Conservation (phyloP, 139 green algal genomes). For the Spirogloea muscicola region DNA sequence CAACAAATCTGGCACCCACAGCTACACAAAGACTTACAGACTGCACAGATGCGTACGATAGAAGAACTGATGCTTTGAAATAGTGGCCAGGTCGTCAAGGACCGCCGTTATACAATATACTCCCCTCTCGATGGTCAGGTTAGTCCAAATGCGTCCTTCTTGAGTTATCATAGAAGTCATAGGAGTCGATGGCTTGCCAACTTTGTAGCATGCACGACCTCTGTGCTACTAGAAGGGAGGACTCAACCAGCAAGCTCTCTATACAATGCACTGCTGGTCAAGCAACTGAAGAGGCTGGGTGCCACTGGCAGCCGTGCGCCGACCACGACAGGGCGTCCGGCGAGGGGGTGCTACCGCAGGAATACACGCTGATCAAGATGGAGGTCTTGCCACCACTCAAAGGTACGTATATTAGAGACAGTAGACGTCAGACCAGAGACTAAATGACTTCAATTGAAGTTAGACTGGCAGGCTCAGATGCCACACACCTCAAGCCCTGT, state of each 20-base stretch:
- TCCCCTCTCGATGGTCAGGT: constrained; percentile 88
- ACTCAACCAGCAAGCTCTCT: no score
- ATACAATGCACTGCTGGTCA: no score
- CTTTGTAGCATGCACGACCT: no score
- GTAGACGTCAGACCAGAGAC: not conserved
- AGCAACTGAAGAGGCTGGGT: no score
- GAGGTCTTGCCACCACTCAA: constrained; percentile 61
- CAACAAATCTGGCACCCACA: no score
- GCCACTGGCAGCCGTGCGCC: constrained; percentile 82
- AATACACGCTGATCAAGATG: constrained; percentile 99
- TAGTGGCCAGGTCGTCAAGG: constrained; percentile 74
- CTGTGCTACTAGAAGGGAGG: no score
- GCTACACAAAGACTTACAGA: no score
- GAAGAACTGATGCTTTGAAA: no score
- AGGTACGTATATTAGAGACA: constrained; percentile 45
- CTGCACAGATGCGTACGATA: no score
- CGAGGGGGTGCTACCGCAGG: constrained; percentile 89
- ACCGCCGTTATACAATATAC: constrained; percentile 87
- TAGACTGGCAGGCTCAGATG: not conserved
- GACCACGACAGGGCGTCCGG: constrained; percentile 81
- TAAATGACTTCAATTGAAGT: not conserved
- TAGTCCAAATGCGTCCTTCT: no score
- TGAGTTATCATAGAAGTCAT: no score
- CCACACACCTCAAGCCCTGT: no score
- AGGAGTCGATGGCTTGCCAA: not conserved